Percentiles rank a stretch among this genome's conserved stretches.
Evolutionary conservation across 1,139 yeast genomes (phyloP).

Genomic region (Taphrina communis): DNA sequence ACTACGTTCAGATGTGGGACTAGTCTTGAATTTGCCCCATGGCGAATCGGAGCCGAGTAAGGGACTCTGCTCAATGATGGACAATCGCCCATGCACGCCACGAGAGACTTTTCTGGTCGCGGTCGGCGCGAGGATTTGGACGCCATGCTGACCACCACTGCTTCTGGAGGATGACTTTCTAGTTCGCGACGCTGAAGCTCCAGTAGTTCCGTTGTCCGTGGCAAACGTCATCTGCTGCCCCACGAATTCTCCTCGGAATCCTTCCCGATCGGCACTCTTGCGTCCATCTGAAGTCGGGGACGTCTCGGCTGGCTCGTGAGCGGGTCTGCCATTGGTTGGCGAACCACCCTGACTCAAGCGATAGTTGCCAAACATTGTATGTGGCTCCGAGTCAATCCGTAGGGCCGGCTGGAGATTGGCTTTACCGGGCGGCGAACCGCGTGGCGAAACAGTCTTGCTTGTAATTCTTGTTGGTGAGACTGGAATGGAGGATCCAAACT

Average conservation of each 20-base stretch:
- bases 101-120: slow-evolving; percentile 6
- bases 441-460: background rate
- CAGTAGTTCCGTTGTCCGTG: no score
- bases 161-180: background rate
- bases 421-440: background rate
- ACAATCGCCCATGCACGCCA: slow-evolving; percentile 8
- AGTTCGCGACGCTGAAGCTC: background rate
- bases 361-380: slow-evolving; percentile 17
- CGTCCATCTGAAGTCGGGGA: background rate
- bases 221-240: background rate
- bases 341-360: background rate
- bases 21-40: background rate
- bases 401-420: background rate
- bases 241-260: background rate
- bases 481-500: slow-evolving; percentile 1
- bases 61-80: slow-evolving; percentile 25
- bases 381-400: background rate
- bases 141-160: background rate
- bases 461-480: background rate
- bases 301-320: background rate
- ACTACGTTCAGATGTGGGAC: slow-evolving; percentile 4
- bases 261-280: background rate
- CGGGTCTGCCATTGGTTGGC: background rate
- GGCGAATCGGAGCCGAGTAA: background rate
- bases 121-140: background rate